Base-by-base conservation (phyloP, 306 rosid species). In the Pterocarpus macrocarpus region DNA sequence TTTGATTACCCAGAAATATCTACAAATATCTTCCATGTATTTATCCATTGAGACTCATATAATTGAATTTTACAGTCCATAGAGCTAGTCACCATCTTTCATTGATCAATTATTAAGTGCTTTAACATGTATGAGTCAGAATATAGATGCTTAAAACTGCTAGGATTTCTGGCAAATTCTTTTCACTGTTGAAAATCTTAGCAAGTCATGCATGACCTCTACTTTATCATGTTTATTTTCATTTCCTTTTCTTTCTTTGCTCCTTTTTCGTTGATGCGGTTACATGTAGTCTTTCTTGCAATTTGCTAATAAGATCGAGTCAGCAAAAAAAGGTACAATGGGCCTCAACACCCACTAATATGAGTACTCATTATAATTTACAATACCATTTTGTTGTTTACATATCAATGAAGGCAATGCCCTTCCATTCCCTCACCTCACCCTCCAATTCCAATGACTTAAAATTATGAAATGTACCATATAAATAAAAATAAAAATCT, bases 121-220 rank as follows among this genome's bases (percentile, higher is more conserved):
- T 53, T 78, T 55, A 14, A 30, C 38, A 59, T 56, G 68, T 49
- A 30, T 14, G n/a, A 38, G 33, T 41, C 5, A 15, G 49, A 64
- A 81, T 14, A 81, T 15, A 34, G 55, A 34, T 43, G 17, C 22
- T 30, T 28, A 33, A 52, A 64, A 36, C 41, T 13, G 43, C 3
- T 2, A 65, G 45, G 44, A 30, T 77, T 41, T 66, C 28, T 65
- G 33, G 16, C 56, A 16, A 50, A 11, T 3, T 35, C 15, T 62
- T 62, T 76, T 76, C 49, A 34, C 52, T 52, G 8, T 55, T 53
- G 30, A 45, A 39, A 68, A 87, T 87, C 89, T 79, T 4, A 87
- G 80, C 66, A 87, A 86, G 33, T 85, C 86, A 11, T 8, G 38
- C 8, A 3, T 69, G 39, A 9, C 77, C 86, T 0, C 71, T 59